Percentiles rank a stretch among this genome's conserved stretches.
Evolutionary conservation across 2,329 filamentous ascomycete genomes (phyloP).

Genomic region (Apiospora malaysiana): DNA sequence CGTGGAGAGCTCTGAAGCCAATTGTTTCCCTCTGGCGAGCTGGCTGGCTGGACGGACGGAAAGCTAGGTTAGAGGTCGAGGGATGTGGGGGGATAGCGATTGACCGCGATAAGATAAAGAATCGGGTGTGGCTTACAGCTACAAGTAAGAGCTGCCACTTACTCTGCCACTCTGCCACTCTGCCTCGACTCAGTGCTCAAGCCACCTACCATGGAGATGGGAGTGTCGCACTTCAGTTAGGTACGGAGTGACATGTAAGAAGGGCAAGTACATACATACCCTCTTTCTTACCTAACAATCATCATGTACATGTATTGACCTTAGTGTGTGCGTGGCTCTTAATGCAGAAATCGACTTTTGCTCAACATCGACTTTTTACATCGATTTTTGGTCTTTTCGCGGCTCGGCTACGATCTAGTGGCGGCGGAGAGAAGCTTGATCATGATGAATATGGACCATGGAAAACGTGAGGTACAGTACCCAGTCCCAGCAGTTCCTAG

Average conservation of each 20-base stretch:
- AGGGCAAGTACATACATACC: neutral
- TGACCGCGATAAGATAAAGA: neutral
- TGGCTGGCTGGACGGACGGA: neutral
- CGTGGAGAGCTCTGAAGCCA: conserved; percentile 18
- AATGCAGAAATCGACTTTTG: conserved; percentile 8
- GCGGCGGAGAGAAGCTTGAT: neutral
- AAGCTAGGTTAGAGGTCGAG: neutral
- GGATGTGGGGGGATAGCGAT: neutral
- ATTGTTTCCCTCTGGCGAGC: neutral
- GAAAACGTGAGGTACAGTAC: neutral
- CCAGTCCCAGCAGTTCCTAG: too few species aligned
- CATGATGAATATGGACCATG: neutral
- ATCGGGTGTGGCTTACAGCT: neutral
- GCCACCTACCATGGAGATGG: too few species aligned
- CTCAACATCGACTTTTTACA: conserved; percentile 10
- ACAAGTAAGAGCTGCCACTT: too few species aligned
- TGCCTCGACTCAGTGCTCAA: too few species aligned
- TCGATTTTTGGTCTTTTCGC: neutral
- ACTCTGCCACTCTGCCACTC: neutral
- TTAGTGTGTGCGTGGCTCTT: neutral
- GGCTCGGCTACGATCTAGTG: neutral
- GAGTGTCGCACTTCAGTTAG: too few species aligned
- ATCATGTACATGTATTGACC: too few species aligned
- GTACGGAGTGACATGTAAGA: too few species aligned
- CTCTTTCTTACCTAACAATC: neutral